Evolutionary conservation across 1,139 yeast species (phyloP), one percentile per base, ranked within the genome.

Genomic region (Candida sp.): DNA sequence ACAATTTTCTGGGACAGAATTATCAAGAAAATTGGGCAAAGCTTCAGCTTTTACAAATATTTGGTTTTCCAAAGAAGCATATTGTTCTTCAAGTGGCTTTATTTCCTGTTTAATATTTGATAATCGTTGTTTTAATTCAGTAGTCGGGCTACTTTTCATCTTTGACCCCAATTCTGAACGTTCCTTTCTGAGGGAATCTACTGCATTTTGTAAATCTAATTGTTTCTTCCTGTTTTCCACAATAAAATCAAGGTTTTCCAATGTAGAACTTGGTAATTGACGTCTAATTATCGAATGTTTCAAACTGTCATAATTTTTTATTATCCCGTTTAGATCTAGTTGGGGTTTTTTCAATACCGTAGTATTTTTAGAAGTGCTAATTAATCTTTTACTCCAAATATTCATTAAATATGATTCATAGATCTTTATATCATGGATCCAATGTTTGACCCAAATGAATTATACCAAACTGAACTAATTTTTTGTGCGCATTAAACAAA

Each of bases 21-120:
- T 62, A 45, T 82, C 84, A 1, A 88, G 63, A 33, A 79, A 59
- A 54, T 90, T 90, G 0, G 98, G 98, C 11, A 90, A 64, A 0
- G 75, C 60, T 21, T 81, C 85, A 1, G 81, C 75, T 33, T 63
- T 60, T 1, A 52, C 37, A 36, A 64, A 61, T 1, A 83, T 58
- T 11, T 52, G 49, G 19, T 60, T 57, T 4, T 66, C 57, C 11
- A 72, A 46, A 3, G 41, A 46, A 4, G 56, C 52, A n/a, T 48
- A 61, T 19, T 63, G 57, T 1, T 57, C 47, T 49, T 78, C 81
- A 21, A 69, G 52, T 0, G 62, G 61, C 22, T 61, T 60, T 9
- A 78, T 53, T 19, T 56, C 52, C 2, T 47, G 45, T 45, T 81
- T 79, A 21, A 73, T 55, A 1, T 56, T 58, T 8, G 61, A 59